Base-by-base conservation (phyloP, 2,329 filamentous ascomycete species). In the Epichloe baconii region DNA sequence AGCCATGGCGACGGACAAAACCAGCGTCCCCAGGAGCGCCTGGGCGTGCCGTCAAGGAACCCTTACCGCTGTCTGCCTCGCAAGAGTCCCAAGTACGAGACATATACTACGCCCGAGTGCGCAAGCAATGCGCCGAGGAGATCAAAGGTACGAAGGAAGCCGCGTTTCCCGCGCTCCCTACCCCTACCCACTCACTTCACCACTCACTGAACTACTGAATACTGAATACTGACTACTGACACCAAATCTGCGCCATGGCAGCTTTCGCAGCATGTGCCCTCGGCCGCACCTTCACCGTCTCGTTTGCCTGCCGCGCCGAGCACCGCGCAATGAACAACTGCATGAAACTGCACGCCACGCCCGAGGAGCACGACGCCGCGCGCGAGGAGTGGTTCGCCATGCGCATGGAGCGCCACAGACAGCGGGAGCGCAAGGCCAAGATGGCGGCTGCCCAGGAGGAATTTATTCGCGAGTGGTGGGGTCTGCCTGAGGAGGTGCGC, bases 221-320 rank as follows among this genome's bases (percentile, higher is more conserved):
- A 17, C 40, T 23, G 4, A 10, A 10, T 11, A n/a, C 40, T 42
- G 7, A 21, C 19, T 11, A 0, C 40, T 23, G 17, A n/a, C 15
- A 17, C 8, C 7, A 2, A 31, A 31, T 31, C 26, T 26, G 26
- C 26, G 15, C 15, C 37, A 10, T 3, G 31, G 3, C 19, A 48
- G 91, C 86, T 55, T 98, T 98, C 66, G 93, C 93, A 52, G 82
- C 85, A 58, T 98, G 93, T 75, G 90, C 90, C 49, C 77, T 84
- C 47, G 83, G 85, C 64, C 86, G 88, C 57, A 97, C 90, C 5
- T 80, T 97, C 60, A 89, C 84, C 52, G 86, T 93, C 53, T 85
- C 89, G 12, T 96, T 93, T 74, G 79, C 82, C 49, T 98, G 93
- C 73, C 84, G 88, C 50, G 70, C 77, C 47, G 78, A 90, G 63